Base-by-base conservation (phyloP, 2,329 filamentous ascomycete species). In the Raffaelea arxii region DNA sequence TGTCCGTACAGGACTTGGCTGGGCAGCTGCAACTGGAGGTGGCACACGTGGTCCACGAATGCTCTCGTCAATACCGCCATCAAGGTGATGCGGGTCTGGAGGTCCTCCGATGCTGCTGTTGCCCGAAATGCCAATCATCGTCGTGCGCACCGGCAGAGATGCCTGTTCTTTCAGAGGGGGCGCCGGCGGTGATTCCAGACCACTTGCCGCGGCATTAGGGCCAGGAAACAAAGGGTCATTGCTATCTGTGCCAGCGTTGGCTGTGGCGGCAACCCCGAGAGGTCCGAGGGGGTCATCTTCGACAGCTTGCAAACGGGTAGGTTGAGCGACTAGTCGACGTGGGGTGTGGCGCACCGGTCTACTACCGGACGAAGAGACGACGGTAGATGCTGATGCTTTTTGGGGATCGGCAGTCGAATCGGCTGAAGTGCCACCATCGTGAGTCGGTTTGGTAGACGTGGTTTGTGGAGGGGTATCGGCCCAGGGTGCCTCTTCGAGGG, bases 221-320 rank as follows among this genome's bases (percentile, higher is more conserved):
- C 24, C 46, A 12, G 41, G 12, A 10, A 24, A 36, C 2, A 40
- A 40, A 18, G 24, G 18, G 11, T 19, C 43, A 39, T 49, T 24
- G 40, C 41, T 39, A 41, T 41, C 59, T 46, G 55, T 53, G 47
- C 30, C 43, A 14, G 38, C 23, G 55, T 55, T 48, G 57, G 51
- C 49, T 58, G 54, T 47, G 65, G 58, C 56, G 4, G 60, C 62
- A 46, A 81, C 82, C 49, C 86, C 86, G 44, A 94, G 70, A 21
- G 86, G 86, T 1, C 86, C 87, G 40, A 90, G 75, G 47, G 84
- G 83, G 53, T 81, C 77, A 60, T 89, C 84, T 38, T 82, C 78
- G 54, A 87, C 82, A 51, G 82, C 83, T 65, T 91, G 81, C 50
- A 91, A 82, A 46, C 80, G 82, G 41, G 86, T 89, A 25, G 84